These are phyloP conservation scores for Colletotrichum spinosum DNA, from an alignment of 2,329 filamentous ascomycete species.

Conservation along the genomic window DNA sequence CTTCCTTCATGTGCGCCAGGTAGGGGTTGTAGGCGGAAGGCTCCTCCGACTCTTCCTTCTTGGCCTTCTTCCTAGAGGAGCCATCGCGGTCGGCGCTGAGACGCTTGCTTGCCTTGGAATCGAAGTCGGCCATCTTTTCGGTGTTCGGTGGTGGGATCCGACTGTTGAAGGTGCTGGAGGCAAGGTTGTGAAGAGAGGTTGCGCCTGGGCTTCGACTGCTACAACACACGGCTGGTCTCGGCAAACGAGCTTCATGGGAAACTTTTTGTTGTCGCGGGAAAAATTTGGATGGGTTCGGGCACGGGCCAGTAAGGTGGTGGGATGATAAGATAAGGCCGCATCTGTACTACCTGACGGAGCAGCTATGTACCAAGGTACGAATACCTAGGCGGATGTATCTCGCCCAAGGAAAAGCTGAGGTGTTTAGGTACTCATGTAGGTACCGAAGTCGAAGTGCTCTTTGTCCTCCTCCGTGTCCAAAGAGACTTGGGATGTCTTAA, in stretches of 20 bases:
- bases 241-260: constrained; percentile 24
- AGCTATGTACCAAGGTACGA: too few species aligned
- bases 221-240: constrained; percentile 18
- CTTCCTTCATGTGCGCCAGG: constrained; percentile 86
- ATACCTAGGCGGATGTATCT: too few species aligned
- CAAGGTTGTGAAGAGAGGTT: constrained; percentile 25
- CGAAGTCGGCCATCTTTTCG: constrained; percentile 52
- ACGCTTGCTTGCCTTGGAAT: constrained; percentile 54
- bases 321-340: constrained; percentile 34
- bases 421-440: neutral
- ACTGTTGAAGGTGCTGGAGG: neutral
- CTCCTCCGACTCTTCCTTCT: constrained; percentile 48
- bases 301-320: constrained; percentile 28
- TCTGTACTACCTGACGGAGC: too few species aligned
- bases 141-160: neutral
- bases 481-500: too few species aligned
- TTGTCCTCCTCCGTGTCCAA: too few species aligned
- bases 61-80: constrained; percentile 56
- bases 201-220: constrained; percentile 19
- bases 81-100: constrained; percentile 57
- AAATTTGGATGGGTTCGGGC: constrained; percentile 31
- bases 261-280: constrained; percentile 37
- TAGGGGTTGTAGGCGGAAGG: constrained; percentile 77
- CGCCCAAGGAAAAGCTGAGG: too few species aligned
- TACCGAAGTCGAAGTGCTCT: too few species aligned